Evolutionary conservation across 1,284 basidiomycete species (phyloP), one percentile per base, ranked within the genome.

Genomic region (Blastosporella zonata): DNA sequence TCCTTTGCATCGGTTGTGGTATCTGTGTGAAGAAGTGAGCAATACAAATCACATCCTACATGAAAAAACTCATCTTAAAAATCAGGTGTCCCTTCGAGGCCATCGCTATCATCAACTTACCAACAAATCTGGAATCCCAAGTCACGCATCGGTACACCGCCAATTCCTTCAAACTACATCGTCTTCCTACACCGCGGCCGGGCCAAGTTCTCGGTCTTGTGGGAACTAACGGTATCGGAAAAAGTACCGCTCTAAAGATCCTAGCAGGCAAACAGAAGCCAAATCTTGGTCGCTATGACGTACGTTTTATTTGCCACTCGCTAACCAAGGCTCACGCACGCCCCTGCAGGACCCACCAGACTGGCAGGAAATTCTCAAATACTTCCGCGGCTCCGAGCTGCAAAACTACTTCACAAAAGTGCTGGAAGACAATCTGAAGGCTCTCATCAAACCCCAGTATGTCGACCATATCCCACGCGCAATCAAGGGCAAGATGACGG

Each of bases 341-440:
- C 20, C 29, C 27, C 28, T 54, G 17, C 56, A 92, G 87, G 90
- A 96, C 64, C 94, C 94, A 20, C 94, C 94, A 29, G 95, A 97
- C 65, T 98, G 94, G 94, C 86, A 93, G 68, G 95, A 97, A 64
- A 97, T 98, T 58, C 73, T 98, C 47, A 95, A 95, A 69, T 90
- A 98, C 67, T 97, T 97, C 80, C 86, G 95, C 59, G 95, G 95
- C 34, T 97, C 93, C 2, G 94, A 97, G 68, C 78, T 97, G 25
- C 95, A 97, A 67, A 98, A 97, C 67, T 97, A 97, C 74, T 97
- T 97, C 70, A 97, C 94, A 44, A 97, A 97, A 70, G 90, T 97
- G n/a, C 78, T 98, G 20, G 95, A 97, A 70, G 95, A 98, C 67
- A 94, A 98, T 64, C 76, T 97, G 62, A 97, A 97, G 73, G 94